Evolutionary conservation across 1,284 basidiomycete genomes (phyloP), one percentile per base, ranked within the genome.

Genomic region (Naganishia sp.): DNA sequence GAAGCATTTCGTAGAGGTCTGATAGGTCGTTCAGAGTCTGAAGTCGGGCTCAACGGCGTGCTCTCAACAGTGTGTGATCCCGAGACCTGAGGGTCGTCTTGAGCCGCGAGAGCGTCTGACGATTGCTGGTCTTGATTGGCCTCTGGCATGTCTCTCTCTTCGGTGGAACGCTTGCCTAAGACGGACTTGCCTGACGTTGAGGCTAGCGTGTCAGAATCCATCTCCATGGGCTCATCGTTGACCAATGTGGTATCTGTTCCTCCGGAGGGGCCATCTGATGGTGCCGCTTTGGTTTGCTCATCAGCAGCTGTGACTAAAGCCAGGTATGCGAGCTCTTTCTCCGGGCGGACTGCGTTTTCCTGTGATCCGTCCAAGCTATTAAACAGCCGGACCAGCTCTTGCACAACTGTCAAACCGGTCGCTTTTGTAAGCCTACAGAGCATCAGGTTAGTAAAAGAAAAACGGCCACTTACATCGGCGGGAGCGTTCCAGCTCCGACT

Each of bases 291-390:
- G 21, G 46, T 39, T 9, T 54, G 25, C 55, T 64, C 64, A 23
- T 68, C 67, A 4, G 60, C 50, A 17, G 67, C 53, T n/a, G 67
- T 66, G 7, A 68, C 67, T 6, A 68, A 39, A 9, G 79, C 79
- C 1, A 80, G 72, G 21, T 78, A 77, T 0, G 79, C 79, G 15
- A 80, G 72, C 66, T 78, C 76, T 67, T 77, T 76, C 18, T 73
- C 72, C 4, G 79, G 79, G 23, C 72, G 70, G 10, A 80, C 76
- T 1, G 77, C 72, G 3, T 73, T 46, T 25, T 57, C 49, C 13
- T 47, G 25, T 6, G 67, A 57, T 6, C 47, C 57, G 39, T 46
- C 54, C 35, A 68, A 35, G 47, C 65, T 60, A 18, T 45, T 28
- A 49, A 68, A 68, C 6, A 68, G 65, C 7, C 32, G 28, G 6